Evolutionary conservation across 164 flowering plant species (phyloP), one percentile per base, ranked within the genome.

Genomic region (Sextonia rubra): DNA sequence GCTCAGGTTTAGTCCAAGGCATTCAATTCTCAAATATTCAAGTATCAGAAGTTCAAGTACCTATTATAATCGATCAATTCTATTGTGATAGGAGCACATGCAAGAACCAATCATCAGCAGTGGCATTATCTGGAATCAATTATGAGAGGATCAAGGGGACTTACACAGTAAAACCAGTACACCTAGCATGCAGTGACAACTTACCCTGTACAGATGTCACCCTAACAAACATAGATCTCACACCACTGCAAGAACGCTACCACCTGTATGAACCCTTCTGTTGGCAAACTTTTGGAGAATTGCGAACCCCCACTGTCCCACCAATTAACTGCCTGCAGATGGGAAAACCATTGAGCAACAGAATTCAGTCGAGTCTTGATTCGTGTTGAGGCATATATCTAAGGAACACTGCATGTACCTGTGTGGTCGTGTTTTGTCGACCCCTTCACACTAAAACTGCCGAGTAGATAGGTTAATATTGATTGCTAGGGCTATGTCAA

Each of bases 261-360:
- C 81, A 75, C 69, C 49, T 76, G 60, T 76, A 77, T 63, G 70
- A 75, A 11, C 92, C 99, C 62, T 93, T 81, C 83, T 95, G 99
- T 72, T 95, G 97, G 97, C 87, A 91, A 74, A 83, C 98, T 5
- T 95, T 86, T 72, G 99, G 99, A 48, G 90, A 86, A 83, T 70
- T 93, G 75, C 80, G 48, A 60, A 85, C 95, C 65, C 95, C 98
- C 11, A 81, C 94, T 2, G 77, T 85, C 73, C 99, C 99, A 61
- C 98, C 97, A 32, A 88, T 95, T 60, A 86, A 75, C 61, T 95
- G 99, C 75, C 72, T 95, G 75, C 89, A 86, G 82, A 80, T 85
- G 60, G 98, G 98, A 14, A 93, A 91, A 77, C 99, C 97, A 55
- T 63, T 89, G 29, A 88, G 83, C 79, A 92, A 86, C 83, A 75